Evolutionary conservation across 352 stramenopile species (phyloP).

Genomic region (Globisporangium viniferum): DNA sequence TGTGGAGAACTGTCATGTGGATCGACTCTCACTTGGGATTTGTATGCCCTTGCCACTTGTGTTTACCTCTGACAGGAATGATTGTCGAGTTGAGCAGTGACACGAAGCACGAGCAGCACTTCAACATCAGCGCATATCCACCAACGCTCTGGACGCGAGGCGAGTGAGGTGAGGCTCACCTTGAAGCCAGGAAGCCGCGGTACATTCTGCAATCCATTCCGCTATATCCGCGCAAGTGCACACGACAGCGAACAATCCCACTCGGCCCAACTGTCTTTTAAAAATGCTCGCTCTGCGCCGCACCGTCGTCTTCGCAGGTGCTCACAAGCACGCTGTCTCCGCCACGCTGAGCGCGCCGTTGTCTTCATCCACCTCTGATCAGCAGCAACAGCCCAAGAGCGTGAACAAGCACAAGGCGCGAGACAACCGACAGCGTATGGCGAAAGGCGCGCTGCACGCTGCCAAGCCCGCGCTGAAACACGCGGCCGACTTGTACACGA

Average conservation of each 20-base stretch:
- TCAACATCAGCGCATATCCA: background rate
- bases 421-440: constrained; percentile 3
- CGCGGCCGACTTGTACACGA: constrained; percentile 1
- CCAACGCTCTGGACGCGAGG: background rate
- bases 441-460: constrained; percentile 1
- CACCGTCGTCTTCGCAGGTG: background rate
- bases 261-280: too few species aligned
- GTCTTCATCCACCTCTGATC: background rate
- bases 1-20: background rate
- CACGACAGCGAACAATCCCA: background rate
- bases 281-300: constrained; percentile 1
- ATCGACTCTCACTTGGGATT: background rate
- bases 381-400: background rate
- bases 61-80: background rate
- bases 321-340: background rate
- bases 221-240: background rate
- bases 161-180: too few species aligned
- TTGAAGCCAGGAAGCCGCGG: too few species aligned
- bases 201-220: background rate
- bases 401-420: background rate
- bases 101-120: background rate
- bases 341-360: background rate
- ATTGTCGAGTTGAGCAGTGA: background rate
- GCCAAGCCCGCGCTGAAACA: background rate
- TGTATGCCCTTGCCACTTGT: background rate